Percentiles rank a stretch among this genome's conserved stretches.
phyloP scores from a whole-genome alignment of 768 basidiomycete genomes.

The Pleurotus tuoliensis region DNA sequence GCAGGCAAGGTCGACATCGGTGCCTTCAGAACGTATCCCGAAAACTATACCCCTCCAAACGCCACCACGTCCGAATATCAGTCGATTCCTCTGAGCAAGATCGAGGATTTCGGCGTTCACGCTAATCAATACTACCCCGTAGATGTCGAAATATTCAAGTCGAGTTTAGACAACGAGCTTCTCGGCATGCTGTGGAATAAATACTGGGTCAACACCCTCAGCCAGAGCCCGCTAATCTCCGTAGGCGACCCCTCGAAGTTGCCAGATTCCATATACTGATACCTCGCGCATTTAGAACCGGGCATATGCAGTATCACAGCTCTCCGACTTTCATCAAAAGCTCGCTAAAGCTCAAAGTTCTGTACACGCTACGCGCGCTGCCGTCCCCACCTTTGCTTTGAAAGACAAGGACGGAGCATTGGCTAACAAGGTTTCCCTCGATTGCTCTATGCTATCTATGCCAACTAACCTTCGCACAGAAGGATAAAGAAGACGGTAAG shows the following conservation, averaged over 20 bases:
- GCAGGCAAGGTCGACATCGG: slow-evolving; percentile 99
- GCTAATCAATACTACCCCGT: slow-evolving; percentile 94
- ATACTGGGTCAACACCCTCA: slow-evolving; percentile 98
- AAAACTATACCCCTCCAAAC: slow-evolving; percentile 84
- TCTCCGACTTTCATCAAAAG: slow-evolving; percentile 88
- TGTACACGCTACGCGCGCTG: slow-evolving; percentile 55
- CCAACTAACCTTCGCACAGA: slow-evolving; percentile 23
- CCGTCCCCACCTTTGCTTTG: slow-evolving; percentile 35
- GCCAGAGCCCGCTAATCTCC: slow-evolving; percentile 88
- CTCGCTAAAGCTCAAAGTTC: slow-evolving; percentile 64
- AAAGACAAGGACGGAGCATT: slow-evolving; percentile 45
- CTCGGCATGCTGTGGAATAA: slow-evolving; percentile 96
- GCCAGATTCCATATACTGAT: too few relatives aligned
- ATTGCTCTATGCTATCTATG: neutral
- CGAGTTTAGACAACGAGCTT: slow-evolving; percentile 79
- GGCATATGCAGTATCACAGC: slow-evolving; percentile 88
- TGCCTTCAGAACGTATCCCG: slow-evolving; percentile 96
- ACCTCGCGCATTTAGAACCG: slow-evolving; percentile 60
- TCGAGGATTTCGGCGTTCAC: slow-evolving; percentile 99
- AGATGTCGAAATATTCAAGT: slow-evolving; percentile 95
- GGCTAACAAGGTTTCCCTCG: slow-evolving; percentile 38
- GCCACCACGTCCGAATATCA: slow-evolving; percentile 82
- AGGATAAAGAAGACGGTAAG: slow-evolving; percentile 57
- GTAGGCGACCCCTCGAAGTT: slow-evolving; percentile 38
- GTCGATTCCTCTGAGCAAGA: slow-evolving; percentile 93